Evolutionary conservation across 345 rosid genomes (phyloP).

Genomic region (Salix arbutifolia): DNA sequence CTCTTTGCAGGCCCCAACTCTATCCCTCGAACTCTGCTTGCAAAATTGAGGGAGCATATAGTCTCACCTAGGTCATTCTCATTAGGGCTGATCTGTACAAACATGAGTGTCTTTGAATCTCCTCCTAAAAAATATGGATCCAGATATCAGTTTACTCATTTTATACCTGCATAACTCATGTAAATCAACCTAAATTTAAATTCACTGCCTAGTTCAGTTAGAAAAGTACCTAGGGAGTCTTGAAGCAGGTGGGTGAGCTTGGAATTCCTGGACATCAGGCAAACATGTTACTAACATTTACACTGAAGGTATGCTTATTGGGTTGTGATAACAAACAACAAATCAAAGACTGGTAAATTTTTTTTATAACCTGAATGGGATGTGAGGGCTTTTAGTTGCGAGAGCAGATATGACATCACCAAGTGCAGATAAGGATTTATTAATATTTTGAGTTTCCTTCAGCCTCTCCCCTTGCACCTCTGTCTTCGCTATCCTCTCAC

Average conservation of each 20-base stretch:
- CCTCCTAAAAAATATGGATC: slow-evolving; percentile 59
- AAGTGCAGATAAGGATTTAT: slow-evolving; percentile 92
- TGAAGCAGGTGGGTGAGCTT: slow-evolving; percentile 98
- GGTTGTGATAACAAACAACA: not conserved
- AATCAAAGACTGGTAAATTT: not conserved
- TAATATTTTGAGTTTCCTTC: slow-evolving; percentile 94
- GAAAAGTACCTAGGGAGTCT: slow-evolving; percentile 72
- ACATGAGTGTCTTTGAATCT: slow-evolving; percentile 94
- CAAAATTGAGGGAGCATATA: slow-evolving; percentile 88
- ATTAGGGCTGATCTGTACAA: slow-evolving; percentile 90
- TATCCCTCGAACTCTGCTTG: slow-evolving; percentile 91
- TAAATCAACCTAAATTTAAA: not conserved
- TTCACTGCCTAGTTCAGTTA: not conserved
- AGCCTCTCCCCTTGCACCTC: slow-evolving; percentile 93
- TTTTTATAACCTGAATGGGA: slow-evolving; percentile 72
- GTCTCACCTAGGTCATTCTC: slow-evolving; percentile 83
- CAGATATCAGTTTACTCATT: slow-evolving; percentile 11
- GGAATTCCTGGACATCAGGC: slow-evolving; percentile 65
- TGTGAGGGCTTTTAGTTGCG: slow-evolving; percentile 82
- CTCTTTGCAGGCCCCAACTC: slow-evolving; percentile 90
- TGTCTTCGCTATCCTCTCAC: slow-evolving; percentile 90
- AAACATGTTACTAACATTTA: slow-evolving; percentile 8
- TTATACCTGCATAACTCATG: not conserved
- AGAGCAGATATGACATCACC: slow-evolving; percentile 98
- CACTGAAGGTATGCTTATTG: not conserved